These are phyloP conservation scores for Crithidia acanthocephali DNA, from an alignment of 208 protist genomes.

Conservation along the genomic window DNA sequence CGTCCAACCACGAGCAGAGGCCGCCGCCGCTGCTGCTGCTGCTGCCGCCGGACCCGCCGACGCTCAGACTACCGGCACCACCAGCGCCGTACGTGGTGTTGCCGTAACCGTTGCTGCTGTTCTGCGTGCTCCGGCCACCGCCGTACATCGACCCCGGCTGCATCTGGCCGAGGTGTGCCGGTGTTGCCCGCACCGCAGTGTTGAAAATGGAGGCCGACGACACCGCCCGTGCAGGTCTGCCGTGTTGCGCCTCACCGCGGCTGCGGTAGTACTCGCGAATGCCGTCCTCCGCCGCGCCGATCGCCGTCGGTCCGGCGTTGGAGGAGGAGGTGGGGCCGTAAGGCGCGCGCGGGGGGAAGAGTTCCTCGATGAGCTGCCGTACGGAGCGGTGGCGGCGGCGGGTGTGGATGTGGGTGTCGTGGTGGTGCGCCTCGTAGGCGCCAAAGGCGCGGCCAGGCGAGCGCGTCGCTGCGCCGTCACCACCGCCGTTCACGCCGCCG, in stretches of 20 bases:
- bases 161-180: conserved; percentile 1
- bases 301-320: background rate
- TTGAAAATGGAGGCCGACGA: conserved; percentile 15
- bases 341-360: conserved; percentile 52
- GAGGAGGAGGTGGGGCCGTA: conserved; percentile 16
- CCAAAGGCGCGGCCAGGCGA: conserved; percentile 10
- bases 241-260: background rate
- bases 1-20: conserved; percentile 18
- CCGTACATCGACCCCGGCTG: background rate
- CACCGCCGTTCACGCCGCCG: background rate
- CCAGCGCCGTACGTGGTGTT: background rate
- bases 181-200: conserved; percentile 1
- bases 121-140: too few relatives aligned
- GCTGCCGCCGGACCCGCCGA: background rate
- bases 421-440: conserved; percentile 5
- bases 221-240: background rate
- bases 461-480: background rate
- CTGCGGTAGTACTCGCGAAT: conserved; percentile 4
- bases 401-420: conserved; percentile 10
- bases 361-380: conserved; percentile 78
- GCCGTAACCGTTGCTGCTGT: background rate
- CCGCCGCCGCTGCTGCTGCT: background rate
- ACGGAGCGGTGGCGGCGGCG: conserved; percentile 52
- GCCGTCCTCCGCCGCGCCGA: conserved; percentile 9
- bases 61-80: background rate